phyloP scores from a whole-genome alignment of 2,329 filamentous ascomycete species.

The Diaporthe eres region DNA sequence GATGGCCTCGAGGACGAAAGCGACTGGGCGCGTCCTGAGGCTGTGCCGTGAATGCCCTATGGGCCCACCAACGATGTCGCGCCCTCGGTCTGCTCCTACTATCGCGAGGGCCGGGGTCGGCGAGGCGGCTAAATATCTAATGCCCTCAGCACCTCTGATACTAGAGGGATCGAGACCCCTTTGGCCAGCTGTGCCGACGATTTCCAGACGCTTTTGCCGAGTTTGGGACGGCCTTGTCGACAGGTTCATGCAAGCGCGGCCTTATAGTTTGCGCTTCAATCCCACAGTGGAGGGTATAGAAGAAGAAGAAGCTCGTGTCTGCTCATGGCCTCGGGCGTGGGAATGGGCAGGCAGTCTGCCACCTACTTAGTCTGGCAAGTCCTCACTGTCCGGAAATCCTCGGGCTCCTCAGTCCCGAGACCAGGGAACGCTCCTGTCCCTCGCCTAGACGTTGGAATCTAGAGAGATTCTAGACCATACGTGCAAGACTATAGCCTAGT shows the following conservation, averaged over 20 bases:
- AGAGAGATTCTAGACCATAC: conserved; percentile 14
- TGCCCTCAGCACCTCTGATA: neutral
- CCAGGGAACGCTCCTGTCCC: conserved; percentile 2
- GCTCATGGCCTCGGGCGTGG: neutral
- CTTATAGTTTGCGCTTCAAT: neutral
- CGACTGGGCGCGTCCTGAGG: neutral
- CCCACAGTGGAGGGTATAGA: neutral
- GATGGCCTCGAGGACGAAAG: conserved; percentile 22
- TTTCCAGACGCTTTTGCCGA: conserved; percentile 19
- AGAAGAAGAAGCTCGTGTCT: neutral
- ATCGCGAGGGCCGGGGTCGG: conserved; percentile 20
- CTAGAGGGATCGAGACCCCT: conserved; percentile 10
- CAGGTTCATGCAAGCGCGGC: conserved; percentile 1
- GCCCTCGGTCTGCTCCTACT: conserved; percentile 24
- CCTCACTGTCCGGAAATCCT: neutral
- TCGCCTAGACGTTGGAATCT: conserved; percentile 3
- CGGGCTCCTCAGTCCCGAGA: conserved; percentile 17
- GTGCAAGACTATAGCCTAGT: neutral
- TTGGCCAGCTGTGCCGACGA: conserved; percentile 20
- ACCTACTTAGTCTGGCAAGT: neutral
- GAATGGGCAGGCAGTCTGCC: neutral
- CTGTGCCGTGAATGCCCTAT: conserved; percentile 2
- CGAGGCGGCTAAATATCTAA: conserved; percentile 29
- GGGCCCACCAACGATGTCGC: conserved; percentile 18
- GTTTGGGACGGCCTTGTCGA: neutral